Conservation (phyloP, 139 green algal genomes). For the Chlamydomonas sphaeroides region DNA sequence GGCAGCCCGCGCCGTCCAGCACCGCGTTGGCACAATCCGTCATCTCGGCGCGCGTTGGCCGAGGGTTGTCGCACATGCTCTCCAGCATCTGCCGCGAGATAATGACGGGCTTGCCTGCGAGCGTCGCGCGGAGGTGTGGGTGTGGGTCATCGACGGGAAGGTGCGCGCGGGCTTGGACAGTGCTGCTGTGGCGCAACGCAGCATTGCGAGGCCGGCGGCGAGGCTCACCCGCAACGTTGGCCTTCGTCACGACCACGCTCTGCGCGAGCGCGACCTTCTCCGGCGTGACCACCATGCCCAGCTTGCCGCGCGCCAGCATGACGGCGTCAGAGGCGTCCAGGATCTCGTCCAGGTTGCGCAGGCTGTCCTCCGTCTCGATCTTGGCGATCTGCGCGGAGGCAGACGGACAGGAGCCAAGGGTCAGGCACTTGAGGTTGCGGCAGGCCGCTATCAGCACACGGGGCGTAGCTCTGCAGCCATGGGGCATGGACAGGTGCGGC, state of each 20-base stretch:
- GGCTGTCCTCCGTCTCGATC: slow-evolving; percentile 74
- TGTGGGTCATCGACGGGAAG: too few species aligned
- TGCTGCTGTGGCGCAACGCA: too few species aligned
- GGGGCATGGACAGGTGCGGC: too few species aligned
- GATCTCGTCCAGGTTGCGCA: slow-evolving; percentile 75
- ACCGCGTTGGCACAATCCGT: slow-evolving; percentile 73
- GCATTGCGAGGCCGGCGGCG: too few species aligned
- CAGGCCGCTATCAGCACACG: too few species aligned
- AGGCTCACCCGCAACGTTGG: slow-evolving; percentile 55
- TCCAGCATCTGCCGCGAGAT: slow-evolving; percentile 66
- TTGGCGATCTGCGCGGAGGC: slow-evolving; percentile 72
- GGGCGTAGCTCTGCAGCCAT: too few species aligned
- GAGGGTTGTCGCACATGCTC: slow-evolving; percentile 65
- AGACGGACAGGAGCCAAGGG: too few species aligned
- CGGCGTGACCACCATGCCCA: slow-evolving; percentile 66
- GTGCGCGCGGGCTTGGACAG: too few species aligned
- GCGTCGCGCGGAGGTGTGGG: too few species aligned
- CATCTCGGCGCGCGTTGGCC: slow-evolving; percentile 73
- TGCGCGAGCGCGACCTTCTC: slow-evolving; percentile 69
- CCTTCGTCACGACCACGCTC: slow-evolving; percentile 56
- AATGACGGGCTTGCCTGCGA: slow-evolving; percentile 67
- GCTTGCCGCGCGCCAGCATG: slow-evolving; percentile 65
- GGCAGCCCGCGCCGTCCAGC: slow-evolving; percentile 61
- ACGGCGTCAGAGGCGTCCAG: slow-evolving; percentile 62
- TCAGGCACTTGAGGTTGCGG: too few species aligned